phyloP scores from a whole-genome alignment of 2,329 filamentous ascomycete genomes.

The Boeremia lycopersici region DNA sequence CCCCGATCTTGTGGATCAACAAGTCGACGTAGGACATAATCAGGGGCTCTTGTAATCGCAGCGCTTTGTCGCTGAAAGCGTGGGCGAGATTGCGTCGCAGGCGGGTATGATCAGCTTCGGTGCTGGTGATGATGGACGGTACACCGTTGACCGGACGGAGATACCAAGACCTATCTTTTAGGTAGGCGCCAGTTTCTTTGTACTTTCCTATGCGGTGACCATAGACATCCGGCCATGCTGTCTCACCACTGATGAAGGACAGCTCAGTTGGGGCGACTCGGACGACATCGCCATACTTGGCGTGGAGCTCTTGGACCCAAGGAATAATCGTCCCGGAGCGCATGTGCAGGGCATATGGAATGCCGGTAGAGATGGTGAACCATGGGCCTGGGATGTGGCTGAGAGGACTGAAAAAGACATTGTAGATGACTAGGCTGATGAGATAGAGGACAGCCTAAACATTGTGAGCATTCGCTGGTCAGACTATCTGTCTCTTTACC shows the following conservation, averaged over 20 bases:
- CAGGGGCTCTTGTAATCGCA: constrained; percentile 49
- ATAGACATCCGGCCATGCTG: constrained; percentile 53
- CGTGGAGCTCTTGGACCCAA: constrained; percentile 43
- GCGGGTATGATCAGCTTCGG: constrained; percentile 42
- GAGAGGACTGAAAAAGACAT: constrained; percentile 53
- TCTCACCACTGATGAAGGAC: constrained; percentile 52
- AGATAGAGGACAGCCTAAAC: constrained; percentile 21
- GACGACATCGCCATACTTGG: constrained; percentile 51
- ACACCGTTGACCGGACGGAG: constrained; percentile 37
- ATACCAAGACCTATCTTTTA: constrained; percentile 48
- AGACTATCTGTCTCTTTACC: no score
- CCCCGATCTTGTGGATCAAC: constrained; percentile 43
- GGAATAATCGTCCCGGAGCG: constrained; percentile 33
- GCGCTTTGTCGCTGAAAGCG: constrained; percentile 51
- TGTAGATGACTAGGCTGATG: constrained; percentile 39
- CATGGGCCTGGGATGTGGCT: constrained; percentile 52
- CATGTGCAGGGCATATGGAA: constrained; percentile 40
- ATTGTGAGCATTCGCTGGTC: constrained; percentile 1
- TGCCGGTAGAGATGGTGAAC: constrained; percentile 35
- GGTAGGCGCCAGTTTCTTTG: constrained; percentile 41
- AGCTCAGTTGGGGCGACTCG: constrained; percentile 51
- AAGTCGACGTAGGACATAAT: constrained; percentile 50
- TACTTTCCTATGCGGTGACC: constrained; percentile 47
- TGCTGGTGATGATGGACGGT: constrained; percentile 32
- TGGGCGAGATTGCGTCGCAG: constrained; percentile 48